Evolutionary conservation across 495 filamentous ascomycete species (phyloP).

Genomic region (Cairneyella variabilis): DNA sequence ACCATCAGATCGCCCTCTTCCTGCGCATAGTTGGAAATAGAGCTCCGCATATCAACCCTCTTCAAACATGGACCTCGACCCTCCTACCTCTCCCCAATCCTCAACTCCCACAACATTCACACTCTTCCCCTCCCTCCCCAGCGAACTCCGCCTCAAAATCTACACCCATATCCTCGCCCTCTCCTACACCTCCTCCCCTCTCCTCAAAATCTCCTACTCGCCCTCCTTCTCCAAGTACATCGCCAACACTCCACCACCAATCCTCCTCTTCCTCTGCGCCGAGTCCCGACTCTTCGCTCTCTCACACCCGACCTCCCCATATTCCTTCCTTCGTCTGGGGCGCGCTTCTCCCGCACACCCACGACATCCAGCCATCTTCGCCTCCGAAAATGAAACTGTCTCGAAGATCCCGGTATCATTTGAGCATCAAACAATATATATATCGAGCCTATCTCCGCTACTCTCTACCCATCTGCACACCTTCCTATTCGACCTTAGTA

Average conservation of each 20-base stretch:
- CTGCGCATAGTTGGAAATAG: no score
- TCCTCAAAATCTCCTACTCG: constrained; percentile 21
- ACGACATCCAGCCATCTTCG: not conserved
- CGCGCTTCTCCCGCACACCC: not conserved
- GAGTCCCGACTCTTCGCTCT: constrained; percentile 14
- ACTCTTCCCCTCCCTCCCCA: not conserved
- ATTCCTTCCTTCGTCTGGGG: constrained; percentile 1
- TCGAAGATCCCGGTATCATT: constrained; percentile 14
- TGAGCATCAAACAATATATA: constrained; percentile 13
- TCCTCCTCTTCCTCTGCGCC: constrained; percentile 13
- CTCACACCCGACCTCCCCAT: not conserved
- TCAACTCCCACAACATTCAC: not conserved
- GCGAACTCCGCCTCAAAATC: constrained; percentile 6
- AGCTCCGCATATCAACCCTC: no score
- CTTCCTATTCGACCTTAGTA: constrained; percentile 16
- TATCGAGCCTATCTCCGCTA: constrained; percentile 7
- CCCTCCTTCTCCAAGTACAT: constrained; percentile 13
- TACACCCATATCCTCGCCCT: not conserved
- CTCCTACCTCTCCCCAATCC: no score
- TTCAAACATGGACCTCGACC: no score
- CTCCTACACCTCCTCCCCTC: not conserved
- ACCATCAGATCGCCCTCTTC: no score
- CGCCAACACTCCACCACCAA: constrained; percentile 15
- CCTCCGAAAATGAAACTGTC: not conserved
- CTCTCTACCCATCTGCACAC: not conserved